phyloP scores from a whole-genome alignment of 108 stramenopile genomes.

The Cyclotella cryptica region DNA sequence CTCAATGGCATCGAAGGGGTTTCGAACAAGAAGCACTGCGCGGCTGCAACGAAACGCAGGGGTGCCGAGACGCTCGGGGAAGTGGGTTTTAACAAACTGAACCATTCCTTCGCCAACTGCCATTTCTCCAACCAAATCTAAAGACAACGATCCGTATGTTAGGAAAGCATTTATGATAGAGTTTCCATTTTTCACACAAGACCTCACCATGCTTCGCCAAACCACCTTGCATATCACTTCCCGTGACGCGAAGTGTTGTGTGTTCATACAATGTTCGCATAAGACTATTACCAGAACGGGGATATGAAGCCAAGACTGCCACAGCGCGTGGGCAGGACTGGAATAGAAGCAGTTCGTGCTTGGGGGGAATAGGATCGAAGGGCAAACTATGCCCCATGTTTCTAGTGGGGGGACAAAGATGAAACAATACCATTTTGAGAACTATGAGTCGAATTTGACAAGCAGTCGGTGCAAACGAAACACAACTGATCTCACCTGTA shows the following conservation, averaged over 20 bases:
- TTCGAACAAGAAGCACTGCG: conserved; percentile 87
- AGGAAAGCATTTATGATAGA: neutral
- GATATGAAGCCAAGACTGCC: conserved; percentile 82
- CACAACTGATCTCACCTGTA: conserved; percentile 2
- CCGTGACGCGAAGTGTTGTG: conserved; percentile 80
- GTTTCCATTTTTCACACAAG: neutral
- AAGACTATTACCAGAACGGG: conserved; percentile 82
- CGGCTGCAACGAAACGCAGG: conserved; percentile 61
- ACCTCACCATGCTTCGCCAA: conserved; percentile 62
- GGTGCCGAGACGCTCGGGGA: conserved; percentile 82
- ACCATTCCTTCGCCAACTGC: conserved; percentile 75
- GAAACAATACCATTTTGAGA: neutral
- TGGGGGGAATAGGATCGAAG: conserved; percentile 49
- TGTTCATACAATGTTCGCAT: conserved; percentile 81
- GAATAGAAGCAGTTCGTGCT: conserved; percentile 66
- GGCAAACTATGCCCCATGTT: conserved; percentile 26
- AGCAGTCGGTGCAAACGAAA: neutral
- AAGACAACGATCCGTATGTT: neutral
- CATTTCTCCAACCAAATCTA: conserved; percentile 78
- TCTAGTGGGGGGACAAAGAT: conserved; percentile 17
- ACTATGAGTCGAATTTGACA: neutral
- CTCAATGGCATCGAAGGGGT: conserved; percentile 94
- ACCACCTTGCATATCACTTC: conserved; percentile 91
- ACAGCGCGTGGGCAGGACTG: conserved; percentile 67
- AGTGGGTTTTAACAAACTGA: conserved; percentile 93